Evolutionary conservation across 148 eudicot genomes (phyloP).

Genomic region (Spergularia marina): DNA sequence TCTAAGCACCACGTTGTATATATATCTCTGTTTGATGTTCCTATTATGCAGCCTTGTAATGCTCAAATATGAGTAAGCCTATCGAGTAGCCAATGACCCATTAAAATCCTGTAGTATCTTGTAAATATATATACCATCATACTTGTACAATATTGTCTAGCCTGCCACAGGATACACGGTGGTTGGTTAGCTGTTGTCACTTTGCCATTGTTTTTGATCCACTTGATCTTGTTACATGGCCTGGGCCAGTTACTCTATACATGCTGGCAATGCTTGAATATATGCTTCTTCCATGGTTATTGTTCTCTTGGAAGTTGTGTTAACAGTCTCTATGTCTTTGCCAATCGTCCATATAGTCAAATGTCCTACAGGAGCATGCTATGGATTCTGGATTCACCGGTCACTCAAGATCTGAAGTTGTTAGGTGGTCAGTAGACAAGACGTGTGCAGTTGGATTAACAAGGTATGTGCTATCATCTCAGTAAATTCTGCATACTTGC

Average conservation of each 20-base stretch:
- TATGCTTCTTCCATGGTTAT: neutral
- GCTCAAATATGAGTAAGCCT: slow-evolving; percentile 3
- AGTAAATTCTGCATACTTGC: neutral
- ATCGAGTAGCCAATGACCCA: slow-evolving; percentile 10
- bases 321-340: slow-evolving; percentile 4
- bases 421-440: neutral
- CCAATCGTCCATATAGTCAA: neutral
- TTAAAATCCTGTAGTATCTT: neutral
- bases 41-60: slow-evolving; percentile 15
- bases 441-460: slow-evolving; percentile 1
- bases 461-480: slow-evolving; percentile 15
- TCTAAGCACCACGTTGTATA: slow-evolving; percentile 4
- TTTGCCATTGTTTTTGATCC: slow-evolving; percentile 1
- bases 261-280: neutral
- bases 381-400: neutral
- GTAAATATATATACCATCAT: slow-evolving; percentile 20
- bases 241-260: neutral
- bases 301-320: neutral
- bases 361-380: neutral
- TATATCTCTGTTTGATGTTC: slow-evolving; percentile 18
- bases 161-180: slow-evolving; percentile 8
- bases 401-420: slow-evolving; percentile 2
- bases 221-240: neutral
- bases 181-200: slow-evolving; percentile 10
- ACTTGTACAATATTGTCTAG: slow-evolving; percentile 1